These are phyloP conservation scores for Tilletia horrida DNA, from an alignment of 1,284 basidiomycete species.

Conservation along the genomic window DNA sequence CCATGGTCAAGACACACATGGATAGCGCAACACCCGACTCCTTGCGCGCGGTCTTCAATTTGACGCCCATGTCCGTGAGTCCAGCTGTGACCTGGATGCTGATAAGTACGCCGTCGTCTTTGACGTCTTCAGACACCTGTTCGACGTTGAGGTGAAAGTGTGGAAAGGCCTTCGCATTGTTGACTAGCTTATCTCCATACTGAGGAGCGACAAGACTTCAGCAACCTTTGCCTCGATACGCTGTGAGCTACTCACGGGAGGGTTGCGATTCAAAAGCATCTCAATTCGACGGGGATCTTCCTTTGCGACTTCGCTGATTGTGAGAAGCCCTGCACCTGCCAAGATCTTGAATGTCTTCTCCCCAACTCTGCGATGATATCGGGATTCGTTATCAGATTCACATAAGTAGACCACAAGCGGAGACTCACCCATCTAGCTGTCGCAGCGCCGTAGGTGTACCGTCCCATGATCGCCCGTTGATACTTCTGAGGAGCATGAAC, in stretches of 20 bases:
- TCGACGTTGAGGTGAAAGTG: conserved; percentile 2
- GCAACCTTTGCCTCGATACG: neutral
- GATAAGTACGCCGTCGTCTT: neutral
- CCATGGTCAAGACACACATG: conserved; percentile 15
- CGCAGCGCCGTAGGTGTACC: conserved; percentile 72
- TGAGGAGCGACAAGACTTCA: neutral
- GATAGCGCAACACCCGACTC: neutral
- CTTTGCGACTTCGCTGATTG: conserved; percentile 27
- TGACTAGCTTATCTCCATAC: conserved; percentile 16
- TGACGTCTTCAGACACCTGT: neutral
- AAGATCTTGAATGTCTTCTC: conserved; percentile 63
- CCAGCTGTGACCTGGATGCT: neutral
- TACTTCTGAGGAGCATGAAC: conserved; percentile 42
- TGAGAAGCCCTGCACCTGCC: conserved; percentile 32
- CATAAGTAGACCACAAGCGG: neutral
- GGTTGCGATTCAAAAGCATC: conserved; percentile 38
- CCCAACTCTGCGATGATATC: conserved; percentile 60
- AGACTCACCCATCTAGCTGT: conserved; percentile 65
- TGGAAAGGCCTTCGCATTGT: conserved; percentile 10
- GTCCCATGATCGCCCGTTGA: conserved; percentile 78
- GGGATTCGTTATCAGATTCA: neutral
- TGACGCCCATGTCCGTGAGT: neutral
- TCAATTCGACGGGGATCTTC: conserved; percentile 33
- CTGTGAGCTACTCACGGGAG: conserved; percentile 22
- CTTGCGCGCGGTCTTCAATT: neutral